Evolutionary conservation across 176 grass and related monocot species (phyloP).

Genomic region (Chloris gayana): DNA sequence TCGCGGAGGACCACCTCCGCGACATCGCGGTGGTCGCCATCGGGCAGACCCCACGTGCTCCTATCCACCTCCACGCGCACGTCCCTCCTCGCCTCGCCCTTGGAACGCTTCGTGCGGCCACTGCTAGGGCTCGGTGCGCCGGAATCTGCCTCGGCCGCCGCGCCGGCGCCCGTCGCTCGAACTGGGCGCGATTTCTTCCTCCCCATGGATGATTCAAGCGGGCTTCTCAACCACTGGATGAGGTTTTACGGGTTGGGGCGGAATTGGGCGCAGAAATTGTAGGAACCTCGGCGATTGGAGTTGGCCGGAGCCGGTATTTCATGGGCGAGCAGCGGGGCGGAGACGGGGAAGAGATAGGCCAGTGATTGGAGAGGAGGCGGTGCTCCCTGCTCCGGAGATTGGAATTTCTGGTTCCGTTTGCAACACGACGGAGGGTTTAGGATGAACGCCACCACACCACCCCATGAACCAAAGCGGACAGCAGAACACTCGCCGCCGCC

Average conservation of each 20-base stretch:
- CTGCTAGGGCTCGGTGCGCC: constrained; percentile 39
- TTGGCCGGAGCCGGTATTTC: background rate
- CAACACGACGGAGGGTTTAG: background rate
- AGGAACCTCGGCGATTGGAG: background rate
- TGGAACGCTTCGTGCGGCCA: constrained; percentile 38
- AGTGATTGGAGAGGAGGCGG: background rate
- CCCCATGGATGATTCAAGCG: constrained; percentile 54
- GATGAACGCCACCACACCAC: background rate
- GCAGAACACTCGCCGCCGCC: too few species aligned
- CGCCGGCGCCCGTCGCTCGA: constrained; percentile 34
- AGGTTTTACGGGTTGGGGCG: background rate
- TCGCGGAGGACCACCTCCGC: constrained; percentile 68
- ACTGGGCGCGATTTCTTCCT: constrained; percentile 72
- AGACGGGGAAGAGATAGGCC: background rate
- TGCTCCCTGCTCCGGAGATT: background rate
- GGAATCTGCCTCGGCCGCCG: constrained; percentile 19
- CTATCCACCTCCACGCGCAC: constrained; percentile 62
- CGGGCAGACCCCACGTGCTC: constrained; percentile 16
- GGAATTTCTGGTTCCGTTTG: background rate
- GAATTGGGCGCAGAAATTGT: constrained; percentile 22
- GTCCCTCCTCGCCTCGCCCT: constrained; percentile 42
- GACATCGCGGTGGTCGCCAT: constrained; percentile 58
- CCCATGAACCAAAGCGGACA: background rate
- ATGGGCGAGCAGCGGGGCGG: background rate
- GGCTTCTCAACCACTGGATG: background rate